phyloP scores from a whole-genome alignment of 805 yeast genomes.

The Pichia scutulata region DNA sequence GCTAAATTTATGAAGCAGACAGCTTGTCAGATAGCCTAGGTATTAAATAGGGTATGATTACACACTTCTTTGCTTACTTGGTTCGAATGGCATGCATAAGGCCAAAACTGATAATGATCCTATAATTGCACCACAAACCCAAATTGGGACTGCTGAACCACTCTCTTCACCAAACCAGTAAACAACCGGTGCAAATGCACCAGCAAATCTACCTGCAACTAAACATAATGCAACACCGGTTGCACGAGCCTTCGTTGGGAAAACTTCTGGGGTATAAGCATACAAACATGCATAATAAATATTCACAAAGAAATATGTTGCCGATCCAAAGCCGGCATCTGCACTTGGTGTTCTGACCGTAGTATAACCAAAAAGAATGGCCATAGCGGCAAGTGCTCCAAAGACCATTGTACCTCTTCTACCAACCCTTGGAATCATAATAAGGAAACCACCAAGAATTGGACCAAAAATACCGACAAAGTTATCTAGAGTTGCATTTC shows the following conservation, averaged over 20 bases:
- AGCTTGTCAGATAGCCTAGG: not conserved
- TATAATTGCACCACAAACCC: constrained; percentile 52
- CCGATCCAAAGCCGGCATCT: constrained; percentile 43
- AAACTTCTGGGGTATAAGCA: constrained; percentile 61
- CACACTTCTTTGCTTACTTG: constrained; percentile 32
- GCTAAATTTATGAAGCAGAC: not conserved
- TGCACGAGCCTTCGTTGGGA: constrained; percentile 45
- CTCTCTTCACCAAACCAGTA: constrained; percentile 41
- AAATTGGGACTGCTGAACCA: constrained; percentile 51
- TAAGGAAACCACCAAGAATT: constrained; percentile 38
- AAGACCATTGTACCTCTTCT: constrained; percentile 49
- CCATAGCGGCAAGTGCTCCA: constrained; percentile 48
- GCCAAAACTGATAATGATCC: constrained; percentile 40
- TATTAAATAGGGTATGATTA: no score
- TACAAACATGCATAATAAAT: constrained; percentile 52
- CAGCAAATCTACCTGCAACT: constrained; percentile 44
- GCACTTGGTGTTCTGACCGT: constrained; percentile 47
- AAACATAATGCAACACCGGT: constrained; percentile 57
- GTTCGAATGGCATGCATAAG: constrained; percentile 43
- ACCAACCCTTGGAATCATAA: constrained; percentile 33
- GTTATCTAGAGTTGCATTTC: constrained; percentile 42
- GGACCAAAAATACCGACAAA: constrained; percentile 47
- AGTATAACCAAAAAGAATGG: constrained; percentile 55
- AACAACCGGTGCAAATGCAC: constrained; percentile 52
- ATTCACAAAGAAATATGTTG: constrained; percentile 41